Evolutionary conservation across 108 stramenopile species (phyloP).

Genomic region (Cyclotella cryptica): DNA sequence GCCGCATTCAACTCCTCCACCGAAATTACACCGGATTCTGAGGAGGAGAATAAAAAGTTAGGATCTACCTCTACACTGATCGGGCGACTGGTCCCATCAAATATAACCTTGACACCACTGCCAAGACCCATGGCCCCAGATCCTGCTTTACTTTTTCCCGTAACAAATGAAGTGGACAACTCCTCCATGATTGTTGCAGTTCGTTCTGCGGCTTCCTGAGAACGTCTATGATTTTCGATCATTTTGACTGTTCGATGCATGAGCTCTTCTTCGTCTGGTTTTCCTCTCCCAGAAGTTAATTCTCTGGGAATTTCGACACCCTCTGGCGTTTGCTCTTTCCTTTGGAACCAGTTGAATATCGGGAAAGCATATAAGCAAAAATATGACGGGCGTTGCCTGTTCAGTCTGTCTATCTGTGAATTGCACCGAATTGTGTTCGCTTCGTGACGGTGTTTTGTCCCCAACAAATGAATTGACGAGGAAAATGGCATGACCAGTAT

Average conservation of each 20-base stretch:
- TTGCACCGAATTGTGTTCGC: too few relatives aligned
- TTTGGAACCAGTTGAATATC: slow-evolving; percentile 26
- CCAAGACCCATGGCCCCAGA: slow-evolving; percentile 8
- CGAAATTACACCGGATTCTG: slow-evolving; percentile 25
- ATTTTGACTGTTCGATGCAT: slow-evolving; percentile 53
- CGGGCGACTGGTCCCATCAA: slow-evolving; percentile 46
- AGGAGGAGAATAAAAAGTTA: slow-evolving; percentile 39
- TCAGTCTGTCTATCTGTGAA: neutral
- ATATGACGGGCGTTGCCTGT: neutral
- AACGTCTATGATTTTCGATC: slow-evolving; percentile 53
- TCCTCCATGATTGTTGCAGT: slow-evolving; percentile 50
- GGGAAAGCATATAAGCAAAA: neutral
- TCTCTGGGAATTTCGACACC: neutral
- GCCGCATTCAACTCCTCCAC: slow-evolving; percentile 42
- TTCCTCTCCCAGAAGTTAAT: neutral
- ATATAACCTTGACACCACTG: slow-evolving; percentile 50
- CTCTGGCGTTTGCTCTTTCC: slow-evolving; percentile 12
- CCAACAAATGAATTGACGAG: too few relatives aligned
- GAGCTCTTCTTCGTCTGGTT: slow-evolving; percentile 3
- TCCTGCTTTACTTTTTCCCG: slow-evolving; percentile 42
- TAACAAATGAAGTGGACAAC: slow-evolving; percentile 26
- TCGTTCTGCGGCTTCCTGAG: slow-evolving; percentile 46
- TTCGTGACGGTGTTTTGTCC: too few relatives aligned
- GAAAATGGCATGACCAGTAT: too few relatives aligned
- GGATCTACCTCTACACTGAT: slow-evolving; percentile 45